Evolutionary conservation across 2,329 filamentous ascomycete species (phyloP), one percentile per base, ranked within the genome.

Genomic region (Dactylella cylindrospora): DNA sequence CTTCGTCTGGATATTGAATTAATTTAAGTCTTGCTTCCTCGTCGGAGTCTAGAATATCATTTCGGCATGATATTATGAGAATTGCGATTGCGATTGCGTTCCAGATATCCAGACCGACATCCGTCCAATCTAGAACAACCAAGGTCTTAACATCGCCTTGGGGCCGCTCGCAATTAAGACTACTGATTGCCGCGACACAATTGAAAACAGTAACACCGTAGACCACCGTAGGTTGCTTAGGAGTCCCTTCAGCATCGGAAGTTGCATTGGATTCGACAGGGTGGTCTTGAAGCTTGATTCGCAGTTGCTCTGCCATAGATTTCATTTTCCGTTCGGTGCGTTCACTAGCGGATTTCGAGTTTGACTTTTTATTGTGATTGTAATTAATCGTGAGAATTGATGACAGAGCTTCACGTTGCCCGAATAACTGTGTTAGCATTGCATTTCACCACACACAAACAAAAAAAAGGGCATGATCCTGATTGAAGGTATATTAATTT

Each of bases 11-110:
- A 15, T 40, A 49, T 20, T 41, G 40, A 26, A 53, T 26, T 23
- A 28, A 41, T 26, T 61, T 53, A n/a, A 61, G 36, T 12, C 47
- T 19, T 7, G 47, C 55, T 26, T 46, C 55, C 29, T 61, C 55
- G 22, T 53, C 55, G 3, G 55, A 61, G 22, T 61, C 55, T n/a
- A 61, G 44, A n/a, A 61, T 49, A 13, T 61, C 55, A 28, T 61
- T 61, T n/a, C 55, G 46, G 22, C 55, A 61, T 8, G 55, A 53
- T 12, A 61, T 31, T 5, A 61, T 44, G 15, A 61, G 44, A 20
- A 61, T 61, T 31, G 55, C 55, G 17, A 61, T 35, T 5, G 47
- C 55, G 17, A 61, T 61, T 8, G 55, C 55, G 23, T 61, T 61
- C 55, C 55, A 61, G 22, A 61, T 61, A 41, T 61, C 55, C n/a